Evolutionary conservation across 2,329 filamentous ascomycete species (phyloP).

Genomic region (Sclerotinia subarctica): DNA sequence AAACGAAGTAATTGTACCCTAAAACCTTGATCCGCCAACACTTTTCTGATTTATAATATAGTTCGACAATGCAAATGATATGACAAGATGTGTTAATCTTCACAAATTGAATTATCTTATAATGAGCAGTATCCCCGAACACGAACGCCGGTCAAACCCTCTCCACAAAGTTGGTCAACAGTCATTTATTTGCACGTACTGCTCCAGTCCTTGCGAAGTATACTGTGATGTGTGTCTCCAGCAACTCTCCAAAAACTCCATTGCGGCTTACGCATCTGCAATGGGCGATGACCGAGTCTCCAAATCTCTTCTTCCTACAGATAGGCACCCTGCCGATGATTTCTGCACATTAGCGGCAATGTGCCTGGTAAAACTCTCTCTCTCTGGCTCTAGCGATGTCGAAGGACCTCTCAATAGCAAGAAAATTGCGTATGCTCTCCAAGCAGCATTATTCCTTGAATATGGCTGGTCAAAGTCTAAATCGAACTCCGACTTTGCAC

Average conservation of each 20-base stretch:
- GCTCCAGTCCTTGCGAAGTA: conserved; percentile 25
- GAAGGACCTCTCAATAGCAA: conserved; percentile 23
- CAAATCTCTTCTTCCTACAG: conserved; percentile 35
- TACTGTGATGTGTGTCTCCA: conserved; percentile 30
- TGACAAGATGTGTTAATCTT: conserved; percentile 32
- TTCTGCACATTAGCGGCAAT: conserved; percentile 36
- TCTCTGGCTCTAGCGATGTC: conserved; percentile 6
- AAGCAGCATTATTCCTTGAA: conserved; percentile 38
- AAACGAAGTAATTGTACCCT: conserved; percentile 12
- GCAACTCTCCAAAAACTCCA: conserved; percentile 25
- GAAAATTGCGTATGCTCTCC: conserved; percentile 31
- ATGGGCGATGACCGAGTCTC: conserved; percentile 30
- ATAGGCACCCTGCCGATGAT: conserved; percentile 40
- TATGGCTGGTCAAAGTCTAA: conserved; percentile 38
- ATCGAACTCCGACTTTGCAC: conserved; percentile 42
- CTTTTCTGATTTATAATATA: conserved; percentile 8
- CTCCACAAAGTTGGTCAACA: conserved; percentile 9
- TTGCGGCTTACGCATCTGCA: conserved; percentile 30
- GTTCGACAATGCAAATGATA: conserved; percentile 21
- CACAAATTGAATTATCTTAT: conserved; percentile 36
- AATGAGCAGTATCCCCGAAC: conserved; percentile 31
- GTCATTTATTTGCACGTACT: conserved; percentile 27
- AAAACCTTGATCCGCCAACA: not conserved
- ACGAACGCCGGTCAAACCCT: conserved; percentile 25
- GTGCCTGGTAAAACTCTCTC: conserved; percentile 36